Percentiles rank a stretch among this genome's conserved stretches.
phyloP scores from a whole-genome alignment of 768 basidiomycete species.

The Psilocybe subaeruginosa region DNA sequence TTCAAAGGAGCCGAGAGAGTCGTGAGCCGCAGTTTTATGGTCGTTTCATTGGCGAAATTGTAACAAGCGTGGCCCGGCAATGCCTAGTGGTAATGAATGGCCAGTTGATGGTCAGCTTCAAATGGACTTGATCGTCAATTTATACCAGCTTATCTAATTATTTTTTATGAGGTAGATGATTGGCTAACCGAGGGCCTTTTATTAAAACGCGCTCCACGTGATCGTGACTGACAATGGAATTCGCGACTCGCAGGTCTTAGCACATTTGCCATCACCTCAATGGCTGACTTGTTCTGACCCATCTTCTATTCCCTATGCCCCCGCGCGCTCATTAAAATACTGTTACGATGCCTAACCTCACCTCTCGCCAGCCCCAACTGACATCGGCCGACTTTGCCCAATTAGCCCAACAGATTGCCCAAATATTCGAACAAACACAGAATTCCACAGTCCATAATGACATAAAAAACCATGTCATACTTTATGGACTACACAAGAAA shows the following conservation, averaged over 20 bases:
- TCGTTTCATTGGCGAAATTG: neutral
- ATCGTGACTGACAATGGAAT: constrained; percentile 15
- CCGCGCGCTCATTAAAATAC: neutral
- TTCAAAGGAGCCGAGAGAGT: neutral
- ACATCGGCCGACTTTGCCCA: neutral
- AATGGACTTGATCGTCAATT: too few relatives aligned
- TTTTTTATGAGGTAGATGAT: neutral
- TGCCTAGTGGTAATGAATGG: too few relatives aligned
- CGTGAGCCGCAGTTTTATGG: neutral
- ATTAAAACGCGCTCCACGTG: constrained; percentile 21
- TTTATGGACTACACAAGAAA: constrained; percentile 77
- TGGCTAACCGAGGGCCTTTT: neutral
- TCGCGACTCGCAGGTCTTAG: neutral
- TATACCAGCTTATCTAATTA: constrained; percentile 1
- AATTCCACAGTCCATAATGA: constrained; percentile 70
- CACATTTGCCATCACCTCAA: too few relatives aligned
- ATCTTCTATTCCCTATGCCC: neutral
- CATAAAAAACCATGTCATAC: constrained; percentile 83
- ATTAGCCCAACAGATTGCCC: constrained; percentile 25
- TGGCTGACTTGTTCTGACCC: neutral
- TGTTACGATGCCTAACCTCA: neutral
- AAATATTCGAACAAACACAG: constrained; percentile 84
- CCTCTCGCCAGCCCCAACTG: neutral
- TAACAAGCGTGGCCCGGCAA: too few relatives aligned
- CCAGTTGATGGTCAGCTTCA: too few relatives aligned